Evolutionary conservation across 768 basidiomycete genomes (phyloP).

Genomic region (Psilocybe cyanescens): DNA sequence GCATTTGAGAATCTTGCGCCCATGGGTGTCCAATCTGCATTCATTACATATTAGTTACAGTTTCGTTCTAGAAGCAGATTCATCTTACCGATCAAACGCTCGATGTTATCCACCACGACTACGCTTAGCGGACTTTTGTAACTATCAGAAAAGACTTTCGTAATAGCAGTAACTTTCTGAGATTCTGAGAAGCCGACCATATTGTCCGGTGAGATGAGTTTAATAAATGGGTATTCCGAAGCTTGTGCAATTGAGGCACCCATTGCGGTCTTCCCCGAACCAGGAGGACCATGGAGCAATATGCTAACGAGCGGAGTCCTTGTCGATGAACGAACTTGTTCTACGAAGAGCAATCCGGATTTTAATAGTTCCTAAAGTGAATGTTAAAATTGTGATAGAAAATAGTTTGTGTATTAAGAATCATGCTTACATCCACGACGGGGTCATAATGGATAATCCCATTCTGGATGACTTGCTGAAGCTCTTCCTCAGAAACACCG

Average conservation of each 20-base stretch:
- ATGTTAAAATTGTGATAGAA: neutral
- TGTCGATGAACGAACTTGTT: conserved; percentile 90
- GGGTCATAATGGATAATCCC: conserved; percentile 91
- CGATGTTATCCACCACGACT: conserved; percentile 93
- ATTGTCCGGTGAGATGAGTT: conserved; percentile 91
- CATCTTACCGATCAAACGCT: conserved; percentile 82
- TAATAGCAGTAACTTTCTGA: conserved; percentile 90
- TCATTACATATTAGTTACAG: neutral
- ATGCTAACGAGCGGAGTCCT: conserved; percentile 92
- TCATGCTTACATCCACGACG: conserved; percentile 71
- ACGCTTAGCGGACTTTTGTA: conserved; percentile 98
- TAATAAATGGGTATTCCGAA: conserved; percentile 98
- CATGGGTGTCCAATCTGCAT: conserved; percentile 92
- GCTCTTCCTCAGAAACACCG: conserved; percentile 96
- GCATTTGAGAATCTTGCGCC: conserved; percentile 96
- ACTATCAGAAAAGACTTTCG: conserved; percentile 91
- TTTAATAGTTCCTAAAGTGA: conserved; percentile 76
- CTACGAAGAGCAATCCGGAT: conserved; percentile 87
- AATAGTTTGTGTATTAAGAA: neutral
- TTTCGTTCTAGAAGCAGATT: neutral
- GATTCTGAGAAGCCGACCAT: conserved; percentile 97
- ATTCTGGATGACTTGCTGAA: conserved; percentile 91
- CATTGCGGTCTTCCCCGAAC: conserved; percentile 93
- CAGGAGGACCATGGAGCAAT: conserved; percentile 86
- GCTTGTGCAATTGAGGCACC: conserved; percentile 92